These are phyloP conservation scores for Plantago major DNA, from an alignment of 257 asterid species.

Conservation along the genomic window DNA sequence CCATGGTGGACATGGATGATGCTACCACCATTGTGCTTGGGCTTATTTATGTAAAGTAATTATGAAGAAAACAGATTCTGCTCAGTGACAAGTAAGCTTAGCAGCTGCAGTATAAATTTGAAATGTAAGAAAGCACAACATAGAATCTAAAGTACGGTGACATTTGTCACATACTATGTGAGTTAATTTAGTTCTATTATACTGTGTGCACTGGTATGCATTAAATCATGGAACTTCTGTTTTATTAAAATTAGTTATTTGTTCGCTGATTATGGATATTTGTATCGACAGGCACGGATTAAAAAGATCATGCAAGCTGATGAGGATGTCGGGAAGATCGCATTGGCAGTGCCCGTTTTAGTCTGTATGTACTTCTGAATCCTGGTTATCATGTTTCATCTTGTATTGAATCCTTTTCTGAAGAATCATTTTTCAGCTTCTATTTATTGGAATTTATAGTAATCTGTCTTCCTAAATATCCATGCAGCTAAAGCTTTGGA, in stretches of 20 bases:
- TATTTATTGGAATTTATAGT: constrained; percentile 13
- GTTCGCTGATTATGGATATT: constrained; percentile 6
- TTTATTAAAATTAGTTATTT: not conserved
- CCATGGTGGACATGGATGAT: too few relatives aligned
- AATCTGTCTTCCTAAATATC: constrained; percentile 18
- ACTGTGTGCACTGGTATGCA: constrained; percentile 4
- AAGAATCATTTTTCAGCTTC: not conserved
- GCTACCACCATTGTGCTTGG: too few relatives aligned
- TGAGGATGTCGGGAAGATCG: constrained; percentile 97
- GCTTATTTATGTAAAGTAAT: too few relatives aligned
- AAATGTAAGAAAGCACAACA: too few relatives aligned
- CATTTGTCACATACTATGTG: too few relatives aligned
- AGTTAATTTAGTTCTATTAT: too few relatives aligned
- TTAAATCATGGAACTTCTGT: not conserved
- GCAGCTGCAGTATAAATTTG: too few relatives aligned
- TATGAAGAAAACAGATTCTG: too few relatives aligned
- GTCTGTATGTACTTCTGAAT: constrained; percentile 55
- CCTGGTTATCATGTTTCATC: constrained; percentile 5
- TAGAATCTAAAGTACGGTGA: too few relatives aligned
- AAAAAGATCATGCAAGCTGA: constrained; percentile 97
- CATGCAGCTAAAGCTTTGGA: constrained; percentile 94
- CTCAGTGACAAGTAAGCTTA: too few relatives aligned
- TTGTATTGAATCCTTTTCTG: not conserved
- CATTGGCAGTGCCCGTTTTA: constrained; percentile 93
- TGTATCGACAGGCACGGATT: constrained; percentile 64